These are phyloP conservation scores for Diaporthe ilicicola DNA, from an alignment of 2,329 filamentous ascomycete species.

Conservation along the genomic window DNA sequence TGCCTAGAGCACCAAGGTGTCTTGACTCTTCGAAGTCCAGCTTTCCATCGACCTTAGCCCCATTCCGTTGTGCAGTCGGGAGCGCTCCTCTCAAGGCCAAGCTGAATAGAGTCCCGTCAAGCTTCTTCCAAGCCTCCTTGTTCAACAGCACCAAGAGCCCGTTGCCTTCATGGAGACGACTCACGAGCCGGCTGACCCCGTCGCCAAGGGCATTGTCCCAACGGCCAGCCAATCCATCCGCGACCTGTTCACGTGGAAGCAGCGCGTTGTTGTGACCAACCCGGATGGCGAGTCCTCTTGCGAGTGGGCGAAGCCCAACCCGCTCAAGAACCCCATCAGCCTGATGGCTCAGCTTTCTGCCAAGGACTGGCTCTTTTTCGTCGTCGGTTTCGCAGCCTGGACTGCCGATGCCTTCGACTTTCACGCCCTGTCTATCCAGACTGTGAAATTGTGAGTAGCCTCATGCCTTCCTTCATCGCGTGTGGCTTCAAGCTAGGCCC, in stretches of 20 bases:
- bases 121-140: slow-evolving; percentile 24
- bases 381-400: slow-evolving; percentile 80
- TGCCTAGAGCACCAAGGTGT: neutral
- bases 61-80: slow-evolving; percentile 12
- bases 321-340: slow-evolving; percentile 74
- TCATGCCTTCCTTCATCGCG: neutral
- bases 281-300: slow-evolving; percentile 69
- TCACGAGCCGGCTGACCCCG: slow-evolving; percentile 67
- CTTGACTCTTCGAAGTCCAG: neutral
- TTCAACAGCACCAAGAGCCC: slow-evolving; percentile 6
- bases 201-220: slow-evolving; percentile 67
- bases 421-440: slow-evolving; percentile 82
- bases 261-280: slow-evolving; percentile 73
- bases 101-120: slow-evolving; percentile 16
- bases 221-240: slow-evolving; percentile 40
- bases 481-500: slow-evolving; percentile 1
- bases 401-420: slow-evolving; percentile 87
- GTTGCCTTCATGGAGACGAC: slow-evolving; percentile 38
- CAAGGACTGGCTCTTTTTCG: slow-evolving; percentile 78
- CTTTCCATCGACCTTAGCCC: neutral
- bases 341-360: slow-evolving; percentile 70
- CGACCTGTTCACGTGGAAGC: slow-evolving; percentile 67
- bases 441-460: slow-evolving; percentile 65
- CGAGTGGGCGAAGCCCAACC: slow-evolving; percentile 74
- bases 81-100: slow-evolving; percentile 11